Evolutionary conservation across 2,329 filamentous ascomycete species (phyloP).

Genomic region (Gaeumannomyces tritici): DNA sequence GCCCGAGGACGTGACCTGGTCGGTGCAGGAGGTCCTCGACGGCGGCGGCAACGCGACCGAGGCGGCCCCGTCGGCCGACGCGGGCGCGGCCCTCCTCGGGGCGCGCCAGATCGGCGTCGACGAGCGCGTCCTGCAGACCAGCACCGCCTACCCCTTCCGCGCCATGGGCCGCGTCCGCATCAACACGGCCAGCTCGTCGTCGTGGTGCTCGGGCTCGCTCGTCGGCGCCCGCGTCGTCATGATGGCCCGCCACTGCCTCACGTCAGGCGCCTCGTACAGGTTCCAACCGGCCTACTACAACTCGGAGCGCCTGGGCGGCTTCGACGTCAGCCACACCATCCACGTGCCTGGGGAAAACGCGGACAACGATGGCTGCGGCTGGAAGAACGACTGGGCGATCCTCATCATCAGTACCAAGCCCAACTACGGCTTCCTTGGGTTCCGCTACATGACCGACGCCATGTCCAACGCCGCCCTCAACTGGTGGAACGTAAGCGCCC

Average conservation of each 20-base stretch:
- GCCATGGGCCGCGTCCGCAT: constrained; percentile 4
- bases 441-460: background rate
- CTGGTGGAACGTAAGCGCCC: background rate
- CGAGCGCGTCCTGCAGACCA: background rate
- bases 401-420: constrained; percentile 7
- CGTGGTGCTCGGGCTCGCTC: constrained; percentile 2
- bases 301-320: constrained; percentile 1
- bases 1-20: background rate
- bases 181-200: background rate
- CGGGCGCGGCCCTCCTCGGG: background rate
- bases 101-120: constrained; percentile 1
- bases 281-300: constrained; percentile 5
- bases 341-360: background rate
- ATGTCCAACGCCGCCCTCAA: background rate
- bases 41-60: background rate
- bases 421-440: background rate
- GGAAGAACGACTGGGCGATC: constrained; percentile 10
- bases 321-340: background rate
- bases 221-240: constrained; percentile 1
- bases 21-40: background rate
- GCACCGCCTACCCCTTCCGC: constrained; percentile 1
- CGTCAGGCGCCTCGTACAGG: constrained; percentile 1
- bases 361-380: constrained; percentile 4
- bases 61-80: background rate
- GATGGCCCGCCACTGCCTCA: constrained; percentile 1